phyloP scores from a whole-genome alignment of 2,329 filamentous ascomycete genomes.

The Huntiella savannae region DNA sequence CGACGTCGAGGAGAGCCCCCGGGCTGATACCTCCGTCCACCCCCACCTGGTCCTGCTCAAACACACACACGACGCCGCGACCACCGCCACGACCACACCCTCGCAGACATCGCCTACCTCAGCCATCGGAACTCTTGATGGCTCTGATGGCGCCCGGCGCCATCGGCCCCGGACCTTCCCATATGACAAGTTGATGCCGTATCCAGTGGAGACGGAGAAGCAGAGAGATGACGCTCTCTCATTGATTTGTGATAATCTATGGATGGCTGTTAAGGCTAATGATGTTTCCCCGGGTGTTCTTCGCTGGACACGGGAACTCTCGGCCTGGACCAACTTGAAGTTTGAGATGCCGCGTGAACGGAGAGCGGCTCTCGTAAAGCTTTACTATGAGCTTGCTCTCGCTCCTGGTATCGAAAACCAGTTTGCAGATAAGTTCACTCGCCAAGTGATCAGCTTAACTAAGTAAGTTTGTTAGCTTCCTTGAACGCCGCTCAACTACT shows the following conservation, averaged over 20 bases:
- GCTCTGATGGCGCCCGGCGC: constrained; percentile 19
- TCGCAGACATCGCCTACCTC: neutral
- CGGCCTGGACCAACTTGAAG: constrained; percentile 89
- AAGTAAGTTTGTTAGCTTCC: constrained; percentile 40
- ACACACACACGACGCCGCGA: neutral
- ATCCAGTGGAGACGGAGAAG: constrained; percentile 61
- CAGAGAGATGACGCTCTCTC: constrained; percentile 62
- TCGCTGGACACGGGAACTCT: constrained; percentile 92
- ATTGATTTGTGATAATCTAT: constrained; percentile 83
- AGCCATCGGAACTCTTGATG: neutral
- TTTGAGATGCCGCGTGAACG: constrained; percentile 83
- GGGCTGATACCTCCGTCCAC: neutral
- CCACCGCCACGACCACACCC: neutral
- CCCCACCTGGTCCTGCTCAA: neutral
- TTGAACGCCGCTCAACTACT: neutral
- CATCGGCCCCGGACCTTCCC: constrained; percentile 81
- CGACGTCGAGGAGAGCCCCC: neutral
- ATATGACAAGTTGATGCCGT: constrained; percentile 81
- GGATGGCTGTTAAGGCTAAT: constrained; percentile 75
- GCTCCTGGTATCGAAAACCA: constrained; percentile 72
- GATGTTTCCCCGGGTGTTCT: constrained; percentile 87
- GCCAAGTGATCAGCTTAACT: constrained; percentile 92
- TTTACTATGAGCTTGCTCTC: constrained; percentile 87
- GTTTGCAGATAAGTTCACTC: constrained; percentile 76
- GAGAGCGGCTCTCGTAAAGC: constrained; percentile 62